These are phyloP conservation scores for Helminthosporium solani DNA, from an alignment of 2,329 filamentous ascomycete species.

Conservation along the genomic window DNA sequence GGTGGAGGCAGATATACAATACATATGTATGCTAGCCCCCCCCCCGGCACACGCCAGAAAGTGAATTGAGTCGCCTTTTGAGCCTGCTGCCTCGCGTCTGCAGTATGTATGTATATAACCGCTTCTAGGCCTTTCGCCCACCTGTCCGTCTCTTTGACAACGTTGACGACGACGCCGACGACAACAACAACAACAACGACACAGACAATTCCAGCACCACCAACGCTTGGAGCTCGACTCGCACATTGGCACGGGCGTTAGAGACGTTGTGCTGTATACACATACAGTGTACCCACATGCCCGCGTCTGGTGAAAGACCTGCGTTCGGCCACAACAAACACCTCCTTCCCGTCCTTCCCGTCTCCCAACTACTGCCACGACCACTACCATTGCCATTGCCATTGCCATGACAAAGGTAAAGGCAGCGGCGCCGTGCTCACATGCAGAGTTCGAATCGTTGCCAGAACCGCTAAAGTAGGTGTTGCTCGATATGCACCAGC, in stretches of 20 bases:
- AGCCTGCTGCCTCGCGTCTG: not conserved
- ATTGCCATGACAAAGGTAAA: slow-evolving; percentile 30
- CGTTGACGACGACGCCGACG: too few relatives aligned
- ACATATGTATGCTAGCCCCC: not conserved
- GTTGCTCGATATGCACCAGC: slow-evolving; percentile 24
- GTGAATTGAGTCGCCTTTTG: too few relatives aligned
- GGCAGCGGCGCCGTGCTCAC: slow-evolving; percentile 28
- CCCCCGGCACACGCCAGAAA: not conserved
- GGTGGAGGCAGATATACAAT: too few relatives aligned
- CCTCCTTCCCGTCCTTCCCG: not conserved
- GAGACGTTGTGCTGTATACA: not conserved
- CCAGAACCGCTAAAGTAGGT: slow-evolving; percentile 47
- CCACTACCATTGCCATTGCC: too few relatives aligned
- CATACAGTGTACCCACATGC: not conserved
- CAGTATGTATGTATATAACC: not conserved
- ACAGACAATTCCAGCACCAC: not conserved
- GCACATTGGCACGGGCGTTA: not conserved
- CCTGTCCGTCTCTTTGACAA: too few relatives aligned
- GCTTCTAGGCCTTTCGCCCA: not conserved
- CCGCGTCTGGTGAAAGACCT: not conserved
- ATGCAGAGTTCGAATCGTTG: slow-evolving; percentile 46
- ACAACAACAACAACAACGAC: too few relatives aligned
- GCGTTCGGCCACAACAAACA: not conserved
- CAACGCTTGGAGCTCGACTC: not conserved
- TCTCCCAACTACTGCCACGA: too few relatives aligned